Evolutionary conservation across 352 stramenopile species (phyloP).

Genomic region (Poterioochromonas sp.): DNA sequence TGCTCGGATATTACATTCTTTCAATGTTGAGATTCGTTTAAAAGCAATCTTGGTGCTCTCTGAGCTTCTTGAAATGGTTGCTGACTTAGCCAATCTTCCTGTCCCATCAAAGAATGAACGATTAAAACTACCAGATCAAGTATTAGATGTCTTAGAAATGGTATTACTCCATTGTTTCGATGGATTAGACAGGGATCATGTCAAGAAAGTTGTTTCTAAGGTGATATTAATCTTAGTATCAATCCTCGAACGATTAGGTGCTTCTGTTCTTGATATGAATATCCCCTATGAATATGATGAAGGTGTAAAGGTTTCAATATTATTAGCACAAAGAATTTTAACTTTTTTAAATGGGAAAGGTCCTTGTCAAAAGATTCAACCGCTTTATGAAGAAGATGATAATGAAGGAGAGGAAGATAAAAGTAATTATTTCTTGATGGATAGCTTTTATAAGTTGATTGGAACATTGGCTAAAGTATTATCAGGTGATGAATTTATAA

Average conservation of each 20-base stretch:
- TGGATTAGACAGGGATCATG: not conserved
- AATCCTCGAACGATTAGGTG: constrained; percentile 62
- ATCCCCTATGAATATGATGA: not conserved
- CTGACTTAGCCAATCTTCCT: constrained; percentile 52
- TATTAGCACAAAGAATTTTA: constrained; percentile 50
- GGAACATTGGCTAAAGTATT: constrained; percentile 82
- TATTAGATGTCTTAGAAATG: not conserved
- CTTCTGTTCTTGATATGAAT: not conserved
- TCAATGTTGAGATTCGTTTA: constrained; percentile 57
- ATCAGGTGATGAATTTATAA: constrained; percentile 79
- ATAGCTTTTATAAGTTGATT: constrained; percentile 81
- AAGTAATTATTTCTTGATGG: constrained; percentile 79
- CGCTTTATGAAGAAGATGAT: constrained; percentile 53
- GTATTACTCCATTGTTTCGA: not conserved
- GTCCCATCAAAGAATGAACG: constrained; percentile 40
- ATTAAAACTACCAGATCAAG: not conserved
- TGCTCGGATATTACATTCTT: constrained; percentile 51
- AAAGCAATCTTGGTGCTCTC: constrained; percentile 54
- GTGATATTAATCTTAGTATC: constrained; percentile 61
- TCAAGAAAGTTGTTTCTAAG: not conserved
- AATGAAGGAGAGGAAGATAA: constrained; percentile 82
- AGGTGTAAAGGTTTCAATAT: constrained; percentile 35
- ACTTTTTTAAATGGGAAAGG: constrained; percentile 51
- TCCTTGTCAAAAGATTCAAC: constrained; percentile 54
- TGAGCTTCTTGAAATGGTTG: constrained; percentile 37